Evolutionary conservation across 257 asterid genomes (phyloP).

Genomic region (Rubia yunnanensis): DNA sequence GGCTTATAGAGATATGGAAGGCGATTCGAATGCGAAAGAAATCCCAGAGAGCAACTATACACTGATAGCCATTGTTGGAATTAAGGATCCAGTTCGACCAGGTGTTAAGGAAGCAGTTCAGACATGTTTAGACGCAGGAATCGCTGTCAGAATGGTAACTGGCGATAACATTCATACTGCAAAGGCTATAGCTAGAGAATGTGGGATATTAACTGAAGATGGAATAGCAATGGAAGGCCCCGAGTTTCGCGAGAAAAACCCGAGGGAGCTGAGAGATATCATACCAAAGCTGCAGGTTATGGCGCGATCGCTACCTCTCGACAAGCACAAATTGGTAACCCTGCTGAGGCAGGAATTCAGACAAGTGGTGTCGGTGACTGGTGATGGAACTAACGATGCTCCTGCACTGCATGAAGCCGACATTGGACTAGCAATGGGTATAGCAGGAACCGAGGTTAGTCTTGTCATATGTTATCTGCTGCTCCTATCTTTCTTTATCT

Average conservation of each 20-base stretch:
- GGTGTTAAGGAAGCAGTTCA: slow-evolving; percentile 72
- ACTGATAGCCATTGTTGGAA: slow-evolving; percentile 60
- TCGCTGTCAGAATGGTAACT: slow-evolving; percentile 68
- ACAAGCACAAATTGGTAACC: slow-evolving; percentile 39
- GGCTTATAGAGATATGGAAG: slow-evolving; percentile 44
- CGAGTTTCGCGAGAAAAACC: slow-evolving; percentile 47
- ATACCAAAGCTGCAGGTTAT: slow-evolving; percentile 61
- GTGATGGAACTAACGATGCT: slow-evolving; percentile 97
- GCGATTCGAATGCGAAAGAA: slow-evolving; percentile 13
- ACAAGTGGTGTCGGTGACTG: slow-evolving; percentile 79
- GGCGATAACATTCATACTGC: slow-evolving; percentile 85
- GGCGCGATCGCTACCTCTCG: slow-evolving; percentile 1
- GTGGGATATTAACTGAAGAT: slow-evolving; percentile 64
- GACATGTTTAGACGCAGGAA: slow-evolving; percentile 72
- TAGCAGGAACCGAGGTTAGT: slow-evolving; percentile 84
- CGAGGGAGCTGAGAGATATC: slow-evolving; percentile 48
- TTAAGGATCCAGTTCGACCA: slow-evolving; percentile 69
- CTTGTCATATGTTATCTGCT: background rate
- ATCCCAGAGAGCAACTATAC: slow-evolving; percentile 53
- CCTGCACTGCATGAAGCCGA: slow-evolving; percentile 93
- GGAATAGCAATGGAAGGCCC: slow-evolving; percentile 73
- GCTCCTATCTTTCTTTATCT: background rate
- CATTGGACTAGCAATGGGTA: slow-evolving; percentile 94
- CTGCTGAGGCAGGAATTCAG: slow-evolving; percentile 46
- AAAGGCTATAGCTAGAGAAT: slow-evolving; percentile 74